phyloP scores from a whole-genome alignment of 2,329 filamentous ascomycete species.

The Penicillium sp. region DNA sequence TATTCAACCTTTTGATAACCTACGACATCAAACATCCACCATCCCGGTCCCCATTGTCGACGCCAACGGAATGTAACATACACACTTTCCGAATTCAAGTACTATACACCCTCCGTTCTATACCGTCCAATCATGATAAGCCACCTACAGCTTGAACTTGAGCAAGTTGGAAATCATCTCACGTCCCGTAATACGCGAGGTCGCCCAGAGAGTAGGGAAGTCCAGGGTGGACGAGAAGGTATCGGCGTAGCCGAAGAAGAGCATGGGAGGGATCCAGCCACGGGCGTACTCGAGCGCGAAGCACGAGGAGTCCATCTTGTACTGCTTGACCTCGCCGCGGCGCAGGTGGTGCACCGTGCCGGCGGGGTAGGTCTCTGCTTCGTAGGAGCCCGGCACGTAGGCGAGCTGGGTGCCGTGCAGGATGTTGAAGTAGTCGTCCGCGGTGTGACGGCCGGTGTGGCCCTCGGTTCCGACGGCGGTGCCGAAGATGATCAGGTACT shows the following conservation, averaged over 20 bases:
- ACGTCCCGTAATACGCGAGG: conserved; percentile 68
- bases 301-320: conserved; percentile 50
- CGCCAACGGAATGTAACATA: neutral
- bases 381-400: conserved; percentile 39
- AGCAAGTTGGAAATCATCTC: conserved; percentile 75
- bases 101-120: conserved; percentile 1
- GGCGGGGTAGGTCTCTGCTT: conserved; percentile 39
- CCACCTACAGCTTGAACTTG: conserved; percentile 63
- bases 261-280: conserved; percentile 91
- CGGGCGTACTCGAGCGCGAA: conserved; percentile 43
- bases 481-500: conserved; percentile 88
- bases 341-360: conserved; percentile 40
- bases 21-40: neutral
- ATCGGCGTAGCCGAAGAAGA: conserved; percentile 86
- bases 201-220: conserved; percentile 79
- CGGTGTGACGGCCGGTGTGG: conserved; percentile 83
- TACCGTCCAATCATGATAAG: neutral
- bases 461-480: conserved; percentile 70
- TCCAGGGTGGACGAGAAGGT: conserved; percentile 77
- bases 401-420: conserved; percentile 50
- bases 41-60: neutral
- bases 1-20: neutral
- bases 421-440: conserved; percentile 95
- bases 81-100: neutral
- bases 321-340: conserved; percentile 71